Evolutionary conservation across 2,329 filamentous ascomycete genomes (phyloP).

Genomic region (Cladosporium sp.): DNA sequence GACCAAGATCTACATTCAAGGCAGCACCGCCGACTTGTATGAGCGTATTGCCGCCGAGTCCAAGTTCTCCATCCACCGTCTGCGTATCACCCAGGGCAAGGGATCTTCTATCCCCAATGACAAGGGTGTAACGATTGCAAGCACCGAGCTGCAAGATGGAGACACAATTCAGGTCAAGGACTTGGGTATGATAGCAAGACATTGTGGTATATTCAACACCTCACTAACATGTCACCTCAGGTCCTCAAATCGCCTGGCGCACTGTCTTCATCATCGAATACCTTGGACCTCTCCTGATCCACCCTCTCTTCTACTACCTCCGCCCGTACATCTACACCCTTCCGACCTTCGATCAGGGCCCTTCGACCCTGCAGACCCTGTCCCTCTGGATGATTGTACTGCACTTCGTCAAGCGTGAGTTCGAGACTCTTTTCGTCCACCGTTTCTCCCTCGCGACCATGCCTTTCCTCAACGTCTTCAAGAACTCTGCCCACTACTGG

Average conservation of each 20-base stretch:
- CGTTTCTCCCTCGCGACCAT: conserved; percentile 94
- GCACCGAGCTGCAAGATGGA: conserved; percentile 55
- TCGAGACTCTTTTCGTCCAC: conserved; percentile 91
- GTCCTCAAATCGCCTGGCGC: conserved; percentile 84
- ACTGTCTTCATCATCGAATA: conserved; percentile 97
- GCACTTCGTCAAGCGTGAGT: conserved; percentile 93
- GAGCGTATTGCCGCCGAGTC: conserved; percentile 51
- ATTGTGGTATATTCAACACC: not conserved
- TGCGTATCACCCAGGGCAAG: conserved; percentile 63
- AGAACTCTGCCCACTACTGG: conserved; percentile 97
- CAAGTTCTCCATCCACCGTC: conserved; percentile 53
- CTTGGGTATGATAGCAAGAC: conserved; percentile 60
- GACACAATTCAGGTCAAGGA: conserved; percentile 82
- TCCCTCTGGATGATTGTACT: conserved; percentile 68
- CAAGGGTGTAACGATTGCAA: conserved; percentile 48
- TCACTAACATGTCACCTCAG: conserved; percentile 41
- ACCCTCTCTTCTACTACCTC: conserved; percentile 66
- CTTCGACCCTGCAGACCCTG: conserved; percentile 67
- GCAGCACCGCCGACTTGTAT: conserved; percentile 55
- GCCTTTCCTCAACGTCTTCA: conserved; percentile 86
- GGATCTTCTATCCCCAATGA: conserved; percentile 55
- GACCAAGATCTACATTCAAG: conserved; percentile 49
- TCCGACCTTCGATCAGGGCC: conserved; percentile 31
- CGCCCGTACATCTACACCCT: conserved; percentile 68
- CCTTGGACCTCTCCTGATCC: conserved; percentile 83